A percentile compares a stretch with the other conserved stretches of the same genome.
These are phyloP conservation scores for Fomitiporia mediterranea DNA, from an alignment of 1,284 basidiomycete genomes.

Conservation along the genomic window DNA sequence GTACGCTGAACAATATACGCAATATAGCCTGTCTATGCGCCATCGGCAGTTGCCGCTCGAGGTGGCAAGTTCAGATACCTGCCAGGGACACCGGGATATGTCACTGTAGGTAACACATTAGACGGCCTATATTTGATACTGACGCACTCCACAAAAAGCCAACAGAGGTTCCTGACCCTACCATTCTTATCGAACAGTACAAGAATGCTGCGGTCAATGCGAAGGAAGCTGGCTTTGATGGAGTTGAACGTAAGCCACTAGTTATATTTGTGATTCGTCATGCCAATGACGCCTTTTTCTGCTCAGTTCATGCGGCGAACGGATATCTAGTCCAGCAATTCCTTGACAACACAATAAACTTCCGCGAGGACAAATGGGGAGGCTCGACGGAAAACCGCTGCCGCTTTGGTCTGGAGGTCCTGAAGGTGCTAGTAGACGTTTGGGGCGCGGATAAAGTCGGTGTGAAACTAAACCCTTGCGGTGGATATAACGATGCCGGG, in stretches of 20 bases:
- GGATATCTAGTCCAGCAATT: slow-evolving; percentile 57
- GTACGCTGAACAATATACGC: background rate
- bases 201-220: slow-evolving; percentile 49
- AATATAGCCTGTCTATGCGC: slow-evolving; percentile 33
- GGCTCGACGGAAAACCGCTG: slow-evolving; percentile 52
- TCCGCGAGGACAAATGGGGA: slow-evolving; percentile 58
- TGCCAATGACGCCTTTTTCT: background rate
- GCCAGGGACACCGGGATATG: slow-evolving; percentile 34
- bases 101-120: slow-evolving; percentile 28
- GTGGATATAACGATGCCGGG: slow-evolving; percentile 45
- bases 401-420: slow-evolving; percentile 48
- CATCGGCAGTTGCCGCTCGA: slow-evolving; percentile 35
- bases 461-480: slow-evolving; percentile 47
- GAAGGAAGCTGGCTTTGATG: slow-evolving; percentile 60
- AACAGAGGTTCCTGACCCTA: slow-evolving; percentile 40
- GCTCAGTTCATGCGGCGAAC: slow-evolving; percentile 42
- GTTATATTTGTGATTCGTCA: background rate
- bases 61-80: slow-evolving; percentile 38
- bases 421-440: slow-evolving; percentile 42
- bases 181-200: slow-evolving; percentile 40
- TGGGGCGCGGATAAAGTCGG: slow-evolving; percentile 46
- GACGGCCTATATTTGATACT: background rate
- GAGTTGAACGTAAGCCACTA: slow-evolving; percentile 44
- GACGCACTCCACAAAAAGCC: slow-evolving; percentile 29
- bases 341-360: slow-evolving; percentile 47